Conservation (phyloP, 2,329 filamentous ascomycete species). For the Thelonectria olida region DNA sequence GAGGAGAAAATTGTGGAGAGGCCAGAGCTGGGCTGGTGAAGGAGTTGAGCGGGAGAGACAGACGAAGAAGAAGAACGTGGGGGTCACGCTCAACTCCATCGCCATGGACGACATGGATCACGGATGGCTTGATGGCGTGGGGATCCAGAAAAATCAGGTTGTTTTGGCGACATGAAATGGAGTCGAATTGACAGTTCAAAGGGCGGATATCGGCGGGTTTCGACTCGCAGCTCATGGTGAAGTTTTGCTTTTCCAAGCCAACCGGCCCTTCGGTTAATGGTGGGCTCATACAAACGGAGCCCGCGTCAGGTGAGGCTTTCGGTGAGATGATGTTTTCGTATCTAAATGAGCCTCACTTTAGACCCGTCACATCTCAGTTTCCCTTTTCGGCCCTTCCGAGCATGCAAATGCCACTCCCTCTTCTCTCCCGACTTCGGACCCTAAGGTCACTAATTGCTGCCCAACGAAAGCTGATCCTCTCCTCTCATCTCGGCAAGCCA, state of each 20-base stretch:
- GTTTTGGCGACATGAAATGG: background rate
- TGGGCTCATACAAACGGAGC: too few relatives aligned
- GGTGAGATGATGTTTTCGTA: too few relatives aligned
- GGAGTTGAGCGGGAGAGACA: background rate
- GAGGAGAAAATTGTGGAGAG: constrained; percentile 27
- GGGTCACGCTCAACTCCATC: constrained; percentile 7
- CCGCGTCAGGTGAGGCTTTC: too few relatives aligned
- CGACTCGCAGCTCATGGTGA: background rate
- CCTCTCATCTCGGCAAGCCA: background rate
- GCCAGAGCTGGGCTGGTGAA: too few relatives aligned
- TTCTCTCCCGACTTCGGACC: background rate
- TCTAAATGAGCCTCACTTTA: too few relatives aligned
- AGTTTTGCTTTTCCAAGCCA: background rate
- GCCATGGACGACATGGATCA: background rate
- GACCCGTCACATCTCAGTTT: background rate
- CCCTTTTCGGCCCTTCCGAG: background rate
- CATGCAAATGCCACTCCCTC: background rate
- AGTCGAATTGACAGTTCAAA: background rate
- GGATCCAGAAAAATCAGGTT: background rate
- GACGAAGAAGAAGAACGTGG: background rate
- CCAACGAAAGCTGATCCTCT: background rate
- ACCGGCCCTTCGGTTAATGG: too few relatives aligned
- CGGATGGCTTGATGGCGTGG: too few relatives aligned
- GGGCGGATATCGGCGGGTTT: background rate
- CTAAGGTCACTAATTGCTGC: background rate